A percentile compares a stretch with the other conserved stretches of the same genome.
Conservation (phyloP, 768 basidiomycete genomes). For the Phaeotremella skinneri region DNA sequence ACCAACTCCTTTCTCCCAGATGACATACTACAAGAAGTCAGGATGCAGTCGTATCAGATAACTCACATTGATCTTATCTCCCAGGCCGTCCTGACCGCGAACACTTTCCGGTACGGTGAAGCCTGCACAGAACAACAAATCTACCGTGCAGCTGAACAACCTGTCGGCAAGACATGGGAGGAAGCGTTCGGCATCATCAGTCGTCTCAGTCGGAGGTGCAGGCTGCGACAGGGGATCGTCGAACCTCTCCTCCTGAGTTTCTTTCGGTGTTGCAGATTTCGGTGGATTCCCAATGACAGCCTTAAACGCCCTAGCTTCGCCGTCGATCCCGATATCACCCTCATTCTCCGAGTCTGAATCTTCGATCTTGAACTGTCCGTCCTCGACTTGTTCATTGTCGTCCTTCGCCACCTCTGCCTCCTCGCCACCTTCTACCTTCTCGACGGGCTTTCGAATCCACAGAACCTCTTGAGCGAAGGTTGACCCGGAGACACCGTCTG, state of each 20-base stretch:
- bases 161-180: constrained; percentile 77
- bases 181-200: constrained; percentile 49
- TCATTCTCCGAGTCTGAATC: constrained; percentile 38
- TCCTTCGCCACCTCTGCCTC: constrained; percentile 19
- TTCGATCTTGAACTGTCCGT: constrained; percentile 45
- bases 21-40: constrained; percentile 43
- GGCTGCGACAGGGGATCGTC: constrained; percentile 26
- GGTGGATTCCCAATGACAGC: constrained; percentile 31
- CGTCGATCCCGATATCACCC: constrained; percentile 18
- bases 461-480: constrained; percentile 73
- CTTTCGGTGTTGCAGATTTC: neutral
- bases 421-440: constrained; percentile 58
- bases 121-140: constrained; percentile 88
- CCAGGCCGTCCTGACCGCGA: constrained; percentile 24
- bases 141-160: constrained; percentile 73
- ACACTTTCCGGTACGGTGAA: constrained; percentile 72
- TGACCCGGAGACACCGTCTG: constrained; percentile 7
- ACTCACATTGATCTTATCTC: constrained; percentile 52
- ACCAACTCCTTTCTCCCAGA: constrained; percentile 89
- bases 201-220: neutral
- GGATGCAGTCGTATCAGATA: neutral
- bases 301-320: constrained; percentile 36
- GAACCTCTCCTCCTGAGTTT: constrained; percentile 3
- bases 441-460: constrained; percentile 60
- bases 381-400: constrained; percentile 14